Evolutionary conservation across 2,329 filamentous ascomycete genomes (phyloP).

Genomic region (Furcasterigmium sp.): DNA sequence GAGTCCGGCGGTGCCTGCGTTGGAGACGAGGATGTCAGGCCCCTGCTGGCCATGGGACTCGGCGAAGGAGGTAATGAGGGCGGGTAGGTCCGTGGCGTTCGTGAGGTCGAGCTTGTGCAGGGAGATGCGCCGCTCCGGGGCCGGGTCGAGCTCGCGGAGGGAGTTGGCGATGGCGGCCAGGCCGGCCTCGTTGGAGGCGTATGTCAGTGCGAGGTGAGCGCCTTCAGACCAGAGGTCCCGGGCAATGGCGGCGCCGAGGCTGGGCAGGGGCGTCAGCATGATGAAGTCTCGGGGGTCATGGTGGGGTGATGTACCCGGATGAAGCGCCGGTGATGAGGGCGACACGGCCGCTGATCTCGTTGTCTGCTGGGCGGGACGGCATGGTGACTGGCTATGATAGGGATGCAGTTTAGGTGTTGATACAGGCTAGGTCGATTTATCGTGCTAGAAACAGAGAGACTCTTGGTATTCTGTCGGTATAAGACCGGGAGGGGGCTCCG

Average conservation of each 20-base stretch:
- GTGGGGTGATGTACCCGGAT: slow-evolving; percentile 40
- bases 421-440: too few species aligned
- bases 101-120: slow-evolving; percentile 55
- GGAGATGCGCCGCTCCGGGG: slow-evolving; percentile 35
- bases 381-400: too few species aligned
- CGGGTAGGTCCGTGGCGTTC: slow-evolving; percentile 44
- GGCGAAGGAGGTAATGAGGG: slow-evolving; percentile 50
- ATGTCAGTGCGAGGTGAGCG: slow-evolving; percentile 53
- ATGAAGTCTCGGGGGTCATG: neutral
- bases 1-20: slow-evolving; percentile 43
- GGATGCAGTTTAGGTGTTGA: too few species aligned
- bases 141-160: slow-evolving; percentile 26
- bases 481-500: too few species aligned
- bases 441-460: too few species aligned
- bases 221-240: slow-evolving; percentile 46
- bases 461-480: too few species aligned
- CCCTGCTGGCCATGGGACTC: slow-evolving; percentile 41
- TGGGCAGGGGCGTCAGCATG: slow-evolving; percentile 18
- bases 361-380: slow-evolving; percentile 18
- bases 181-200: slow-evolving; percentile 43
- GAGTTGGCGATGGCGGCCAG: slow-evolving; percentile 38
- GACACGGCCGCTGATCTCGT: slow-evolving; percentile 45
- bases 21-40: slow-evolving; percentile 60
- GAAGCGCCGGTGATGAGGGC: slow-evolving; percentile 58
- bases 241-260: slow-evolving; percentile 57